A percentile compares a stretch with the other conserved stretches of the same genome.
Evolutionary conservation across 495 filamentous ascomycete genomes (phyloP).

Genomic region (Podospora bellae-mahoneyi): DNA sequence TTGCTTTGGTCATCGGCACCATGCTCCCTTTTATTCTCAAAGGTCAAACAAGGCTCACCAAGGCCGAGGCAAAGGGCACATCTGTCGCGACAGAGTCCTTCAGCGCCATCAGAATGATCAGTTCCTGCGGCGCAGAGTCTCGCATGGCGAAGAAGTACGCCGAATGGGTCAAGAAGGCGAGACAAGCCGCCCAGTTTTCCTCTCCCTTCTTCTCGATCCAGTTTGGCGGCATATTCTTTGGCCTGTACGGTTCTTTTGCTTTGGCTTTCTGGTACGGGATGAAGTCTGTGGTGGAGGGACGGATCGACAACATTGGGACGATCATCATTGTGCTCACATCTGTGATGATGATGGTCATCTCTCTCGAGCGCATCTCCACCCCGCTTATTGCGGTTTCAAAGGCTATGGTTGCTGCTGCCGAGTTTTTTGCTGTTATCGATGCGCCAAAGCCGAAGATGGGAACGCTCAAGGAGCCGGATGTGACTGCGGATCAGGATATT

Average conservation of each 20-base stretch:
- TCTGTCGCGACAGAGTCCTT: conserved; percentile 59
- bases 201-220: conserved; percentile 45
- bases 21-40: conserved; percentile 60
- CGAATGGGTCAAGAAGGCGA: conserved; percentile 57
- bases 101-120: conserved; percentile 55
- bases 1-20: conserved; percentile 49
- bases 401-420: conserved; percentile 52
- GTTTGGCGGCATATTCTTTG: conserved; percentile 43
- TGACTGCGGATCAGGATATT: conserved; percentile 53
- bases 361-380: conserved; percentile 49
- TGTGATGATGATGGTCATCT: conserved; percentile 55
- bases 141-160: conserved; percentile 50
- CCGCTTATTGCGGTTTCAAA: conserved; percentile 51
- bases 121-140: conserved; percentile 61
- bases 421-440: conserved; percentile 58
- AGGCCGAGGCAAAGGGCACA: conserved; percentile 50
- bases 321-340: conserved; percentile 53
- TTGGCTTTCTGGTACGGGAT: conserved; percentile 55
- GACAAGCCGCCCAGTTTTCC: conserved; percentile 46
- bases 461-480: conserved; percentile 44
- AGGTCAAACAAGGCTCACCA: conserved; percentile 39
- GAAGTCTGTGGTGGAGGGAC: conserved; percentile 38
- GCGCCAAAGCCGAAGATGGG: conserved; percentile 46
- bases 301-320: conserved; percentile 43
- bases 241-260: conserved; percentile 41